Base-by-base conservation (phyloP, 2,329 filamentous ascomycete genomes). In the Penicillium sp. region DNA sequence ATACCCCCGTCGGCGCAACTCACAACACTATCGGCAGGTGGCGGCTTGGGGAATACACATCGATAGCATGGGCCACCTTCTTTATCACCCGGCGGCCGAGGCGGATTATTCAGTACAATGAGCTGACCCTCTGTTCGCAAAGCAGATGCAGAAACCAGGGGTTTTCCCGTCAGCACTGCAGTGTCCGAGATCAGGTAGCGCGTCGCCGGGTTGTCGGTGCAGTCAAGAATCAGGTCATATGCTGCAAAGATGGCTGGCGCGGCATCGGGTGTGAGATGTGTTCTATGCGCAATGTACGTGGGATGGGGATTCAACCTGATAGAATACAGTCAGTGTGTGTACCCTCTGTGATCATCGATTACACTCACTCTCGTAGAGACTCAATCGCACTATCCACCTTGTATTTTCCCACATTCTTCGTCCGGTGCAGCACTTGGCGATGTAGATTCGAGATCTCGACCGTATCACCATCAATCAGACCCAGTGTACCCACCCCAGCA, bases 1-100 rank as follows among this genome's bases (percentile, higher is more conserved):
- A 98, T 89, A 0, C 93, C 93, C 8, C 90, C 91, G 65, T 98
- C 93, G 32, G 90, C 89, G 61, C 93, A 98, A 49, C 85, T 89
- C 1, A 88, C 77, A 0, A 96, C 85, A 46, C 81, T 89, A 34
- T 87, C 86, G 0, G 87, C 80, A 0, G 91, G 89, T 0, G 93
- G 90, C 0, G 93, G 90, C 29, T 79, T 85, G 0, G 89, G 90
- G 58, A 95, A 98, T 10, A 97, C 80, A 63, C 93, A 98, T 34
- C 93, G 79, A 69, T 98, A 98, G 68, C 93, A 98, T 0, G 91
- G 90, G 0, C 89, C 87, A 27, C 86, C 84, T 0, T 70, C 61
- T 2, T 64, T 44, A 41, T 80, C 69, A 1, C 83, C 84, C 8
- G 77, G 74, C 2, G 79, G 72, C 6, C 75, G 71, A 0, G 88